Evolutionary conservation across 805 yeast genomes (phyloP), one percentile per base, ranked within the genome.

Genomic region (Yarrowia yakushimensis): DNA sequence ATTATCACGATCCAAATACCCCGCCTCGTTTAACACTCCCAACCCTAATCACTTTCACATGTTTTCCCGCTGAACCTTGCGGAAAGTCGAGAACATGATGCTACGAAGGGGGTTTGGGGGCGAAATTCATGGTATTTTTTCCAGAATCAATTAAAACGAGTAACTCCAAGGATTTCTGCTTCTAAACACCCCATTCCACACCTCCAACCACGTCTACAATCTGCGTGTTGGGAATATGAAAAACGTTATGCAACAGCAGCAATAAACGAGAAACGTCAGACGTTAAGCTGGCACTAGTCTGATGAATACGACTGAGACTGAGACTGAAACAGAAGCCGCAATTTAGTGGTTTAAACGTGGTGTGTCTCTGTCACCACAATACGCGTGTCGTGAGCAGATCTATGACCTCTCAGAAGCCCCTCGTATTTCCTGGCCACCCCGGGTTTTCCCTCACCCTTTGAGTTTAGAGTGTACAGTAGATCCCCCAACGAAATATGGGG

Each of bases 401-500:
- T 28, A 28, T 7, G 31, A 9, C 31, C 31, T 28, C 31, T 7
- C 10, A 7, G 6, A 7, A 8, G 3, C 12, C 31, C 22, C 22
- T 34, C 39, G 22, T 10, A 34, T 34, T 34, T 34, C 13, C 22
- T 18, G 11, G 11, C 42, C 15, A 5, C 17, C 34, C 15, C n/a
- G n/a, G 12, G 42, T 37, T 37, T n/a, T 11, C 23, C n/a, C 42
- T 37, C 23, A 4, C 23, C 17, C 43, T 22, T 23, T 41, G 27
- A 23, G 45, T 41, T 41, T 41, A 15, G 45, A 3, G 27, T 23
- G 45, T n/a, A n/a, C n/a, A n/a, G n/a, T 23, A 17, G 45, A 41
- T 41, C 45, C 45, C 43, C 45, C 45, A 41, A 41, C 45, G 30
- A 41, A 37, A 37, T 41, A 41, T 41, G 45, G 45, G 45, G 45